phyloP scores from a whole-genome alignment of 495 filamentous ascomycete genomes.

The Hypoxylon fragiforme region DNA sequence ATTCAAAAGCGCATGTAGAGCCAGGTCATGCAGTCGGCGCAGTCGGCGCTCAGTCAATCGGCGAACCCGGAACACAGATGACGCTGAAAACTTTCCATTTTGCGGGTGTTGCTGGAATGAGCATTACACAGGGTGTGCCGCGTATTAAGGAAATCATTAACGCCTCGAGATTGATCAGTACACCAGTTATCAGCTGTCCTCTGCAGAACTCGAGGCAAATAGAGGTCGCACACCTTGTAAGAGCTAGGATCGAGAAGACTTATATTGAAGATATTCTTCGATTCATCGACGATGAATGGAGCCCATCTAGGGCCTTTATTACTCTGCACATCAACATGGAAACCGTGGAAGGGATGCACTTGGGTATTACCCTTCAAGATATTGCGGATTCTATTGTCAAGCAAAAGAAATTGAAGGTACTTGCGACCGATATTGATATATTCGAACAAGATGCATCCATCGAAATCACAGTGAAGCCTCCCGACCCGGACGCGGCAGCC shows the following conservation, averaged over 20 bases:
- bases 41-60: slow-evolving; percentile 95
- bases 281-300: slow-evolving; percentile 82
- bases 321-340: slow-evolving; percentile 75
- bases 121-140: slow-evolving; percentile 96
- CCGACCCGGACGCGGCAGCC: slow-evolving; percentile 47
- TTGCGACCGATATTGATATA: slow-evolving; percentile 52
- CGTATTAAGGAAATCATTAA: slow-evolving; percentile 99
- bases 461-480: slow-evolving; percentile 59
- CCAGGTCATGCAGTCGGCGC: slow-evolving; percentile 97
- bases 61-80: slow-evolving; percentile 99
- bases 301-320: slow-evolving; percentile 70
- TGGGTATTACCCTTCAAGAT: slow-evolving; percentile 70
- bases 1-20: slow-evolving; percentile 84
- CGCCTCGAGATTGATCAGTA: slow-evolving; percentile 88
- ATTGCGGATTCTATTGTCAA: slow-evolving; percentile 72
- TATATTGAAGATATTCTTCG: slow-evolving; percentile 73
- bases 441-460: slow-evolving; percentile 52
- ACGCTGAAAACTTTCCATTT: slow-evolving; percentile 99
- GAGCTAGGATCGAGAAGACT: slow-evolving; percentile 89
- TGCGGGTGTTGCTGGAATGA: slow-evolving; percentile 93
- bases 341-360: slow-evolving; percentile 73
- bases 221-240: slow-evolving; percentile 79
- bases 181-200: slow-evolving; percentile 86
- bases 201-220: slow-evolving; percentile 70
- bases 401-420: slow-evolving; percentile 77